Evolutionary conservation across 2,329 filamentous ascomycete species (phyloP).

Genomic region (Tolypocladium ophioglossoides): DNA sequence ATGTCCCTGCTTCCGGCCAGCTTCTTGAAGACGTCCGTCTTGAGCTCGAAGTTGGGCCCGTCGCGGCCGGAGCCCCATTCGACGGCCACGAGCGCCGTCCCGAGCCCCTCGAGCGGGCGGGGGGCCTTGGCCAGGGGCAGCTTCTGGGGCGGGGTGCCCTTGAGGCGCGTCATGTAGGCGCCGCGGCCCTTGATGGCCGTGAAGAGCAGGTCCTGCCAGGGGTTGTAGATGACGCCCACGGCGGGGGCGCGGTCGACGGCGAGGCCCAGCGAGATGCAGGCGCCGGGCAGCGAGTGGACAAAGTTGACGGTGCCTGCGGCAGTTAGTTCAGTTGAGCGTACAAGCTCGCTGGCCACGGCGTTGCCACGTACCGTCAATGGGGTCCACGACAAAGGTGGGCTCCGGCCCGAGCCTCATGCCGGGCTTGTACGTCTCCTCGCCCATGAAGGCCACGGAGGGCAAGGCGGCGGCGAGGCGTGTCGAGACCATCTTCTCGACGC

Average conservation of each 20-base stretch:
- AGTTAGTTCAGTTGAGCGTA: not conserved
- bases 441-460: conserved; percentile 54
- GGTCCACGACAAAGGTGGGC: conserved; percentile 73
- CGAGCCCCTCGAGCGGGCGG: conserved; percentile 49
- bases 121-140: conserved; percentile 35
- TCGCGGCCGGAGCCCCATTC: conserved; percentile 65
- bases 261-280: conserved; percentile 68
- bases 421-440: conserved; percentile 66
- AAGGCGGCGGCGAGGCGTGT: conserved; percentile 39
- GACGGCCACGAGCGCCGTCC: conserved; percentile 52
- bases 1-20: conserved; percentile 46
- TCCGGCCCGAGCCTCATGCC: conserved; percentile 50
- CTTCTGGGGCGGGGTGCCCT: conserved; percentile 22
- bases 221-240: conserved; percentile 73
- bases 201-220: conserved; percentile 60
- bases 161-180: conserved; percentile 43
- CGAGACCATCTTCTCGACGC: conserved; percentile 53
- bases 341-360: not conserved
- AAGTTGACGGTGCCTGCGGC: conserved; percentile 57
- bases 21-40: conserved; percentile 53
- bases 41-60: conserved; percentile 61
- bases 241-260: conserved; percentile 49
- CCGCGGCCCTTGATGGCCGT: conserved; percentile 59
- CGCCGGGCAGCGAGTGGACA: conserved; percentile 63
- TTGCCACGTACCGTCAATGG: conserved; percentile 53